These are phyloP conservation scores for Platanthera zijinensis DNA, from an alignment of 106 monocot genomes.

Conservation along the genomic window DNA sequence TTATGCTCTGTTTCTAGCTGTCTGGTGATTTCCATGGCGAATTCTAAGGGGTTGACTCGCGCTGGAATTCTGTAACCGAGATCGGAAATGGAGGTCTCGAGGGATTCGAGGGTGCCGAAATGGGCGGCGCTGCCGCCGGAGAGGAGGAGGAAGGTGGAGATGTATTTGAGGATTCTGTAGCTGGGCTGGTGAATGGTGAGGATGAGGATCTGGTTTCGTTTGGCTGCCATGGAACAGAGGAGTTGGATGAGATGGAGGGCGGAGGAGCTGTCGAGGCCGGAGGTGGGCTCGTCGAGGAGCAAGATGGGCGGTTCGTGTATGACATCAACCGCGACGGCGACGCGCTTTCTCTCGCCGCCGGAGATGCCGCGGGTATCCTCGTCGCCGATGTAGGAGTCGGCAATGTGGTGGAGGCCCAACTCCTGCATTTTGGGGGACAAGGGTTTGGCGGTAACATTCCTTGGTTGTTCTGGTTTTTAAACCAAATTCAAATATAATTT, in stretches of 20 bases:
- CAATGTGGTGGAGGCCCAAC: constrained; percentile 52
- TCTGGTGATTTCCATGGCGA: constrained; percentile 69
- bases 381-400: constrained; percentile 69
- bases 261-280: constrained; percentile 85
- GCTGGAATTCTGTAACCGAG: constrained; percentile 45
- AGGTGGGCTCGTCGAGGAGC: constrained; percentile 93
- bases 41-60: constrained; percentile 62
- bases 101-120: constrained; percentile 40
- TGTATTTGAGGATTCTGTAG: constrained; percentile 62
- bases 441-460: too few species aligned
- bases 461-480: too few species aligned
- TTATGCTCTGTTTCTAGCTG: constrained; percentile 32
- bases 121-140: constrained; percentile 59
- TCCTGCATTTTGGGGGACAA: constrained; percentile 34
- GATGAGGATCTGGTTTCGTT: constrained; percentile 48
- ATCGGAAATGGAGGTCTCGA: constrained; percentile 40
- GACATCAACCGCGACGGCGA: constrained; percentile 76
- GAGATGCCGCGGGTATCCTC: constrained; percentile 66
- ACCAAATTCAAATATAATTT: too few species aligned
- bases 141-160: constrained; percentile 67
- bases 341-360: constrained; percentile 85
- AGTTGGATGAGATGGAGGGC: constrained; percentile 71
- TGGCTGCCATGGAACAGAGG: constrained; percentile 54
- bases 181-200: constrained; percentile 97
- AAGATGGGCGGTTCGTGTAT: constrained; percentile 77